phyloP scores from a whole-genome alignment of 2,329 filamentous ascomycete species.

The Gyromitra esculenta region DNA sequence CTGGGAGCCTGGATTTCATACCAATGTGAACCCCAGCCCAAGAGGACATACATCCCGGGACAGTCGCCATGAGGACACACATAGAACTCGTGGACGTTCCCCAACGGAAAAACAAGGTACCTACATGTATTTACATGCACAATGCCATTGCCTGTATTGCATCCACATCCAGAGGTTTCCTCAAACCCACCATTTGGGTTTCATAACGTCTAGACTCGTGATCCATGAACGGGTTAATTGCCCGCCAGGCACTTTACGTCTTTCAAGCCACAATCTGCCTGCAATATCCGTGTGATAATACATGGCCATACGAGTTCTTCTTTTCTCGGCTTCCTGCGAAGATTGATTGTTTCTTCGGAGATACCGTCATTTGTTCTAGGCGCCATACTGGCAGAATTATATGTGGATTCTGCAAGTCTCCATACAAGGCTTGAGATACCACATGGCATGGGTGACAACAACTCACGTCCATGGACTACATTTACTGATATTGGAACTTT shows the following conservation, averaged over 20 bases:
- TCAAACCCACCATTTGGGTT: constrained; percentile 38
- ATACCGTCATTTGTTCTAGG: constrained; percentile 21
- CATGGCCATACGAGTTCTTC: neutral
- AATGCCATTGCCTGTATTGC: neutral
- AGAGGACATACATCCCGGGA: neutral
- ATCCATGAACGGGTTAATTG: constrained; percentile 27
- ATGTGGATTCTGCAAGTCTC: constrained; percentile 16
- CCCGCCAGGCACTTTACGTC: constrained; percentile 26
- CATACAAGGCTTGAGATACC: constrained; percentile 20
- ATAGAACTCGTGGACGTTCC: constrained; percentile 1
- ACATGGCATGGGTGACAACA: constrained; percentile 25
- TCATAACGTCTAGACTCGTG: constrained; percentile 25
- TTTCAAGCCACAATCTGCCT: constrained; percentile 36
- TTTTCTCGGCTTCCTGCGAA: constrained; percentile 33
- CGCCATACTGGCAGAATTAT: constrained; percentile 8
- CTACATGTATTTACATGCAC: neutral
- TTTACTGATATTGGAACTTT: constrained; percentile 2
- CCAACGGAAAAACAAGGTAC: neutral
- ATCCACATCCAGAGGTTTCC: neutral
- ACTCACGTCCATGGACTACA: neutral
- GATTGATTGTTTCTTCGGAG: constrained; percentile 26
- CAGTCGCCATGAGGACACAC: constrained; percentile 2
- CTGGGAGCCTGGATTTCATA: constrained; percentile 25
- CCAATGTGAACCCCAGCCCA: neutral
- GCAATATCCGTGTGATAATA: constrained; percentile 24